A percentile compares a stretch with the other conserved stretches of the same genome.
Conservation (phyloP, 495 filamentous ascomycete species). For the Daldinia concentrica region DNA sequence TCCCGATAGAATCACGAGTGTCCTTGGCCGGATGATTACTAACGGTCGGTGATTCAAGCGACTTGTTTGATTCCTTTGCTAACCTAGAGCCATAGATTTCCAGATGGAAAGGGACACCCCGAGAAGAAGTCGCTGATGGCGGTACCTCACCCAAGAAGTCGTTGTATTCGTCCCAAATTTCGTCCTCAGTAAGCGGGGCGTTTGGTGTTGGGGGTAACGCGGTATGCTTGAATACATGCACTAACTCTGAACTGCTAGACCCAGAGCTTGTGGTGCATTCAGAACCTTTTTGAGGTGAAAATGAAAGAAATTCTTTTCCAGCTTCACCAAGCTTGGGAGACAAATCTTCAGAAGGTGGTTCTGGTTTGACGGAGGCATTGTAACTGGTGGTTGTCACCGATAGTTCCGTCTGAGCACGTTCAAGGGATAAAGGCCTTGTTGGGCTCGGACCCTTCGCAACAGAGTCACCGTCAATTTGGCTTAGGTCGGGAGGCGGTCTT, state of each 20-base stretch:
- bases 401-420: slow-evolving; percentile 44
- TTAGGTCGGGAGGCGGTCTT: slow-evolving; percentile 52
- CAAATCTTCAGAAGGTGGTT: slow-evolving; percentile 27
- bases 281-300: slow-evolving; percentile 76
- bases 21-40: slow-evolving; percentile 41
- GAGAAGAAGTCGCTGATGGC: slow-evolving; percentile 62
- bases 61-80: slow-evolving; percentile 42
- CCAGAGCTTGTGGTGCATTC: slow-evolving; percentile 67
- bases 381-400: slow-evolving; percentile 27
- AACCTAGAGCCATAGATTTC: slow-evolving; percentile 50
- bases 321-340: slow-evolving; percentile 30
- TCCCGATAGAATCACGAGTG: slow-evolving; percentile 47
- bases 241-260: slow-evolving; percentile 66
- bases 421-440: slow-evolving; percentile 51
- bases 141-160: slow-evolving; percentile 80
- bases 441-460: slow-evolving; percentile 61
- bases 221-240: slow-evolving; percentile 62
- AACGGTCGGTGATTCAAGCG: slow-evolving; percentile 55
- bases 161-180: slow-evolving; percentile 95
- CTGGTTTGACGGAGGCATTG: slow-evolving; percentile 38
- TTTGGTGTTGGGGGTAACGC: slow-evolving; percentile 68
- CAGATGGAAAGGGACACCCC: slow-evolving; percentile 56
- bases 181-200: slow-evolving; percentile 76
- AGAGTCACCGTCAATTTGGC: slow-evolving; percentile 52
- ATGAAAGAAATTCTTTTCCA: slow-evolving; percentile 70